These are phyloP conservation scores for Candida coquimbonensis DNA, from an alignment of 805 yeast species.

Conservation along the genomic window DNA sequence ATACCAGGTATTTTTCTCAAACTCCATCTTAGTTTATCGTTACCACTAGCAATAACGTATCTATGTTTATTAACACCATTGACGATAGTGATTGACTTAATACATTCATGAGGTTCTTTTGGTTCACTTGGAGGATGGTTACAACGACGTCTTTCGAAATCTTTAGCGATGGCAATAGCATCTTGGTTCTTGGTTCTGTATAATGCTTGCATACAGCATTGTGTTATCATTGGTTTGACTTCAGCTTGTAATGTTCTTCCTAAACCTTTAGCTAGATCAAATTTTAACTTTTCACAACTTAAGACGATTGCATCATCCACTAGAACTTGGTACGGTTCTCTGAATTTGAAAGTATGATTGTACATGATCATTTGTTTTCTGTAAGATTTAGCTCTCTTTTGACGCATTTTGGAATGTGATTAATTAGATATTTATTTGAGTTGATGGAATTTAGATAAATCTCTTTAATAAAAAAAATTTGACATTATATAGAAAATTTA, in stretches of 20 bases:
- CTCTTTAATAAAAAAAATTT: neutral
- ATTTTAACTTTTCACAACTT: slow-evolving; percentile 58
- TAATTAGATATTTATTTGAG: neutral
- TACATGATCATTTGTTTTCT: slow-evolving; percentile 87
- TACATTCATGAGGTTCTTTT: slow-evolving; percentile 66
- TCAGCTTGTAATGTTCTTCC: slow-evolving; percentile 78
- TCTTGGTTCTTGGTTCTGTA: slow-evolving; percentile 64
- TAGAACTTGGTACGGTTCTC: slow-evolving; percentile 88
- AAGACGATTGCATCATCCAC: slow-evolving; percentile 76
- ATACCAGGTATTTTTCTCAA: slow-evolving; percentile 81
- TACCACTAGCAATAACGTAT: slow-evolving; percentile 83
- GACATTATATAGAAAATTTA: slow-evolving; percentile 1
- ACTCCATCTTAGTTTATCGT: slow-evolving; percentile 52
- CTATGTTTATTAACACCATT: slow-evolving; percentile 84
- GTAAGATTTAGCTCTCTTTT: slow-evolving; percentile 90
- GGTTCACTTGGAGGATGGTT: slow-evolving; percentile 67
- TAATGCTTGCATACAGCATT: slow-evolving; percentile 86
- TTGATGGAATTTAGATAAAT: neutral
- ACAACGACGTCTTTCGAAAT: slow-evolving; percentile 87
- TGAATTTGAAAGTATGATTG: slow-evolving; percentile 79
- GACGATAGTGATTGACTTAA: slow-evolving; percentile 58
- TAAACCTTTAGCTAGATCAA: slow-evolving; percentile 76
- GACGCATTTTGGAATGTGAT: slow-evolving; percentile 57
- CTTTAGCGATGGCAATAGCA: slow-evolving; percentile 77
- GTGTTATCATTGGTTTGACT: slow-evolving; percentile 87